Evolutionary conservation across 768 basidiomycete genomes (phyloP).

Genomic region (Suillus spraguei): DNA sequence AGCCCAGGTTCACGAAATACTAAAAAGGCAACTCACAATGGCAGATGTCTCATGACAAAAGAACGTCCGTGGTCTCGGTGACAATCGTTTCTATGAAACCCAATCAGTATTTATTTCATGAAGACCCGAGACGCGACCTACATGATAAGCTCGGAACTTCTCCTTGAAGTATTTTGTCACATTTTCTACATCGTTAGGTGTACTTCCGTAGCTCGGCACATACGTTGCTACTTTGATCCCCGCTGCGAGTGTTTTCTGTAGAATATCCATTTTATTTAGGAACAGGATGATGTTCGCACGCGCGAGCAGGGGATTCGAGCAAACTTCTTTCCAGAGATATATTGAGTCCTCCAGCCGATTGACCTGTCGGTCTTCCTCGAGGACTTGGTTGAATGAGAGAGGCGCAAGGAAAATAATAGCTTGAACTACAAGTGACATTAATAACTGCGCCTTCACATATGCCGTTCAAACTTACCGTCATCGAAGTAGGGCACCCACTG

Average conservation of each 20-base stretch:
- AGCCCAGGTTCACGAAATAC: not conserved
- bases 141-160: constrained; percentile 67
- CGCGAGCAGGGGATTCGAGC: constrained; percentile 60
- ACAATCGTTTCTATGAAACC: constrained; percentile 50
- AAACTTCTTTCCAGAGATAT: constrained; percentile 70
- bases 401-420: constrained; percentile 86
- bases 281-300: constrained; percentile 72
- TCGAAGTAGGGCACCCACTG: constrained; percentile 82
- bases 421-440: constrained; percentile 46
- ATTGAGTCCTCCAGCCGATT: constrained; percentile 81
- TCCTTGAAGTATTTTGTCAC: constrained; percentile 68
- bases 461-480: constrained; percentile 43
- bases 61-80: constrained; percentile 59
- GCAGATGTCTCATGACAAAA: constrained; percentile 74
- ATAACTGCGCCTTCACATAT: not conserved
- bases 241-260: constrained; percentile 53
- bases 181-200: constrained; percentile 56
- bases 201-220: constrained; percentile 63
- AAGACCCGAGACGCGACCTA: constrained; percentile 31
- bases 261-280: constrained; percentile 75
- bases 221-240: constrained; percentile 59
- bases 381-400: constrained; percentile 69
- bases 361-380: constrained; percentile 66
- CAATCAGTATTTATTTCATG: not conserved
- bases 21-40: constrained; percentile 46